Conservation (phyloP, 1,284 basidiomycete genomes). For the Veloboletus limbatus region DNA sequence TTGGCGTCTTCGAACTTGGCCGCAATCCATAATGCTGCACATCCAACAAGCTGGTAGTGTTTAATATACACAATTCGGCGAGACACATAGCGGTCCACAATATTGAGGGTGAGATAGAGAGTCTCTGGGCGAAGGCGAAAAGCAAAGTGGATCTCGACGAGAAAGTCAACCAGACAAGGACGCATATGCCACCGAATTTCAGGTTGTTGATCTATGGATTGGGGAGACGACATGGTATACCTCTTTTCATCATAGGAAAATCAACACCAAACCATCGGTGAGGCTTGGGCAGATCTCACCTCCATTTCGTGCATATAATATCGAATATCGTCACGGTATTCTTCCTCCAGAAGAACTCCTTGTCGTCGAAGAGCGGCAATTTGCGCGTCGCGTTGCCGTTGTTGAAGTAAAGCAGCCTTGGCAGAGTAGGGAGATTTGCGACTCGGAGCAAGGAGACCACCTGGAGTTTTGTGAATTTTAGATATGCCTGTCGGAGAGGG, state of each 20-base stretch:
- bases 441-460: constrained; percentile 40
- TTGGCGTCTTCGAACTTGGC: constrained; percentile 99
- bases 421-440: constrained; percentile 64
- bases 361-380: constrained; percentile 64
- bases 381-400: constrained; percentile 66
- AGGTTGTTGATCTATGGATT: constrained; percentile 98
- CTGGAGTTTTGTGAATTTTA: constrained; percentile 60
- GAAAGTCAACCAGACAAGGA: constrained; percentile 97
- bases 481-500: constrained; percentile 74
- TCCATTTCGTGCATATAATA: constrained; percentile 97
- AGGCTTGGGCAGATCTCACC: constrained; percentile 53
- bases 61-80: constrained; percentile 98
- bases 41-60: constrained; percentile 99
- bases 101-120: constrained; percentile 96
- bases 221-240: constrained; percentile 82
- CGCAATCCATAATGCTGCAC: constrained; percentile 97
- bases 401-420: constrained; percentile 55
- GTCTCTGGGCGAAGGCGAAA: constrained; percentile 97
- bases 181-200: constrained; percentile 98
- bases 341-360: constrained; percentile 80
- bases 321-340: constrained; percentile 92
- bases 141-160: constrained; percentile 97
- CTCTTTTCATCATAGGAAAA: constrained; percentile 45
- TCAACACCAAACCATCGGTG: constrained; percentile 10
- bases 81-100: constrained; percentile 98